phyloP scores from a whole-genome alignment of 2,329 filamentous ascomycete genomes.

The Xylariaceae sp. region DNA sequence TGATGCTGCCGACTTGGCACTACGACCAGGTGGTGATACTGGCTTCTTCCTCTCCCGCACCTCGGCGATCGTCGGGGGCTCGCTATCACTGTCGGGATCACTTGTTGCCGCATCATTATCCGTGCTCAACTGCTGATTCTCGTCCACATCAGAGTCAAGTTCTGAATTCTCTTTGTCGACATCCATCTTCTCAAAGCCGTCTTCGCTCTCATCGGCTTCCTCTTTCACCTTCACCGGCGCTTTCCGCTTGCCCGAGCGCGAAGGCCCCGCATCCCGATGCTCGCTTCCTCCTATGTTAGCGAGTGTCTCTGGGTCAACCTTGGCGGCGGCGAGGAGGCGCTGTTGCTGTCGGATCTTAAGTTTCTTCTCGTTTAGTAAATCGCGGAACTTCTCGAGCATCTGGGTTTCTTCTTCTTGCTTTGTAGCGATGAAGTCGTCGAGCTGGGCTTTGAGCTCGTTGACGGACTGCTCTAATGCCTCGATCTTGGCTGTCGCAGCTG shows the following conservation, averaged over 20 bases:
- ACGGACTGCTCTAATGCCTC: constrained; percentile 62
- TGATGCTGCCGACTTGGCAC: constrained; percentile 24
- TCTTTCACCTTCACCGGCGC: constrained; percentile 44
- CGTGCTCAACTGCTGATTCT: constrained; percentile 46
- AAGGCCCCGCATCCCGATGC: constrained; percentile 44
- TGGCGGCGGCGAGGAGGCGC: constrained; percentile 59
- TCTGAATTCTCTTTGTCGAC: constrained; percentile 46
- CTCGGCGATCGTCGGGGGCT: constrained; percentile 31
- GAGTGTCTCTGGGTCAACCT: constrained; percentile 49
- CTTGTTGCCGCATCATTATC: constrained; percentile 50
- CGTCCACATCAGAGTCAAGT: constrained; percentile 45
- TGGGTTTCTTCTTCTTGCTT: constrained; percentile 72
- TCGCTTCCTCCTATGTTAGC: constrained; percentile 39
- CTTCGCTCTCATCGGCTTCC: constrained; percentile 49
- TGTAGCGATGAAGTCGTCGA: constrained; percentile 69
- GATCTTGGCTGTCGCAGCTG: constrained; percentile 50
- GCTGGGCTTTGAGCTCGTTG: constrained; percentile 64
- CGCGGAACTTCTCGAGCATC: constrained; percentile 72
- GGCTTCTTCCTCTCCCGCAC: constrained; percentile 15
- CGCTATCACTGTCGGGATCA: constrained; percentile 49
- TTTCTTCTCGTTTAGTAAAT: constrained; percentile 80
- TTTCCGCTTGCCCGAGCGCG: constrained; percentile 60
- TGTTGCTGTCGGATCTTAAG: constrained; percentile 79
- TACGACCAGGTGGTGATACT: constrained; percentile 4
- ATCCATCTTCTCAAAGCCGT: constrained; percentile 59